These are phyloP conservation scores for Bondarzewia mesenterica DNA, from an alignment of 1,284 basidiomycete species.

Conservation along the genomic window DNA sequence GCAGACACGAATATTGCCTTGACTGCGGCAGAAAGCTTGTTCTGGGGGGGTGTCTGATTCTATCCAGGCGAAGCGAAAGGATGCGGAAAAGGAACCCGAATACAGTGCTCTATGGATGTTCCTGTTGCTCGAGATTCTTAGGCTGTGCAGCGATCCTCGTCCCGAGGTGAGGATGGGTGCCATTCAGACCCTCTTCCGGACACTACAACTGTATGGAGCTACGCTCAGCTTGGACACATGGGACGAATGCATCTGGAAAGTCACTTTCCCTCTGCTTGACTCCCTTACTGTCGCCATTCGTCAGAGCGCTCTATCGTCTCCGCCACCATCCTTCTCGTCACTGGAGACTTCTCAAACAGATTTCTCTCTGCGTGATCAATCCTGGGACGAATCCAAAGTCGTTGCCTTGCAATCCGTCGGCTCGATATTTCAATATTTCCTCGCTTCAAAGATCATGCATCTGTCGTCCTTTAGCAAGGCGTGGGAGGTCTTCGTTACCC, in stretches of 20 bases:
- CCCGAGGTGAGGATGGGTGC: conserved; percentile 89
- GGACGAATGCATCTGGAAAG: conserved; percentile 83
- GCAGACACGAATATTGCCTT: conserved; percentile 93
- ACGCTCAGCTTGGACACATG: conserved; percentile 76
- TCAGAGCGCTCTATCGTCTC: conserved; percentile 19
- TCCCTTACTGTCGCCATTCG: conserved; percentile 54
- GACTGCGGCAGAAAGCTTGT: conserved; percentile 80
- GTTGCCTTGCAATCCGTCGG: conserved; percentile 83
- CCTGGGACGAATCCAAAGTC: conserved; percentile 85
- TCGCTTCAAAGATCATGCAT: conserved; percentile 64
- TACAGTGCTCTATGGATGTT: conserved; percentile 89
- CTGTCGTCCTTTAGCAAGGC: conserved; percentile 62
- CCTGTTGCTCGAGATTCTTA: conserved; percentile 77
- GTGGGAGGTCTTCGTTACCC: conserved; percentile 67
- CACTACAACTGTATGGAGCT: conserved; percentile 87
- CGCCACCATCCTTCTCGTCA: neutral
- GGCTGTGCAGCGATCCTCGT: conserved; percentile 74
- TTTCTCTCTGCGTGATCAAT: conserved; percentile 15
- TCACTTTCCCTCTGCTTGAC: conserved; percentile 85
- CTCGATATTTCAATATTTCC: conserved; percentile 75
- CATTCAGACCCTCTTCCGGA: conserved; percentile 92
- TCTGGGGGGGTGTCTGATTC: conserved; percentile 95
- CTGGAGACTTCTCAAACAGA: conserved; percentile 6
- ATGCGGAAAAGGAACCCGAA: conserved; percentile 55
- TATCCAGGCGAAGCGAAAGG: conserved; percentile 72